Evolutionary conservation across 257 asterid genomes (phyloP).

Genomic region (Salvia miltiorrhiza): DNA sequence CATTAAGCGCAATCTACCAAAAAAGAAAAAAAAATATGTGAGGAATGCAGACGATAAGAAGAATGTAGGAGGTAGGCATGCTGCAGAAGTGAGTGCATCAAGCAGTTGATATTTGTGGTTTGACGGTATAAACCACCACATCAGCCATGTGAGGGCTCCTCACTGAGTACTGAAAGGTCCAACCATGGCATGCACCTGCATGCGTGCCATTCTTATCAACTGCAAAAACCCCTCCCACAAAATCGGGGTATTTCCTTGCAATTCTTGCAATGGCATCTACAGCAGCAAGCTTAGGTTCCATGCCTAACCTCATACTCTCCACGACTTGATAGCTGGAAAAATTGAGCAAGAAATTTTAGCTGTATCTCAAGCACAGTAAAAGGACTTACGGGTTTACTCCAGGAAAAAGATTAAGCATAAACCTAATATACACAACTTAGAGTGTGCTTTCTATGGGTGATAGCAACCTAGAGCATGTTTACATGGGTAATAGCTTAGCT

Average conservation of each 20-base stretch:
- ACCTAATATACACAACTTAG: neutral
- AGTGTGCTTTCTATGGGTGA: neutral
- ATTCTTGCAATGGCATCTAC: constrained; percentile 82
- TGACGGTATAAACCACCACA: constrained; percentile 63
- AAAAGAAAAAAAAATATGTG: neutral
- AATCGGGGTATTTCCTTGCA: constrained; percentile 62
- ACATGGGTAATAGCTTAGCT: no score
- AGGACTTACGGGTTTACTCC: neutral
- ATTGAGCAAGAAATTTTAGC: constrained; percentile 2
- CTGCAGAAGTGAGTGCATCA: neutral
- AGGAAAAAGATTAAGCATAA: neutral
- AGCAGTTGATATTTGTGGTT: constrained; percentile 18
- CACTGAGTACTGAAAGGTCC: constrained; percentile 93
- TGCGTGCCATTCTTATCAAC: constrained; percentile 63
- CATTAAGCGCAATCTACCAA: neutral
- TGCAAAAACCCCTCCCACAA: constrained; percentile 86
- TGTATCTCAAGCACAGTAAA: neutral
- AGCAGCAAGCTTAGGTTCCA: constrained; percentile 92
- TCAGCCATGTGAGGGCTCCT: constrained; percentile 62
- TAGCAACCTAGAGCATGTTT: no score
- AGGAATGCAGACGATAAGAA: neutral
- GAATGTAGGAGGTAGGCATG: neutral
- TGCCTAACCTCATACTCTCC: constrained; percentile 94
- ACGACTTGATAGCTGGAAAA: constrained; percentile 81
- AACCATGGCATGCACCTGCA: constrained; percentile 94